phyloP scores from a whole-genome alignment of 1,284 basidiomycete genomes.

The Naganishia sp. region DNA sequence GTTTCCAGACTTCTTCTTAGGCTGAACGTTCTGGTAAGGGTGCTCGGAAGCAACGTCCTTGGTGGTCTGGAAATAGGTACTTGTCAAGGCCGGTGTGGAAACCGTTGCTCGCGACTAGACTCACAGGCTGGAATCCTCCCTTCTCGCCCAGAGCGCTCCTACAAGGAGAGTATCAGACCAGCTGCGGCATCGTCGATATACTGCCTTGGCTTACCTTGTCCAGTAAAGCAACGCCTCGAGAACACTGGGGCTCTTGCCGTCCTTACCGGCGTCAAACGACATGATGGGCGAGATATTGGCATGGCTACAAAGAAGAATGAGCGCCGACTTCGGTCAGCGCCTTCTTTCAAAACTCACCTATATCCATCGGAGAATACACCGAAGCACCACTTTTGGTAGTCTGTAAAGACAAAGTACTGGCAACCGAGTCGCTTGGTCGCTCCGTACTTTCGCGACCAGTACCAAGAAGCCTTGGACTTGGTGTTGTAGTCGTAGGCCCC shows the following conservation, averaged over 20 bases:
- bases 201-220: slow-evolving; percentile 48
- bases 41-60: slow-evolving; percentile 44
- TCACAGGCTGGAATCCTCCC: slow-evolving; percentile 39
- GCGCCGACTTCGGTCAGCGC: too few species aligned
- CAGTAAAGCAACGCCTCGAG: slow-evolving; percentile 52
- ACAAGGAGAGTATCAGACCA: neutral
- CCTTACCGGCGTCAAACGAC: slow-evolving; percentile 36
- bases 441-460: slow-evolving; percentile 53
- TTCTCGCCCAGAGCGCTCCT: slow-evolving; percentile 43
- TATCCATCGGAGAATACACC: slow-evolving; percentile 50
- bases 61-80: slow-evolving; percentile 8
- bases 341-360: too few species aligned
- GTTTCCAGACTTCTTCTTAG: slow-evolving; percentile 23
- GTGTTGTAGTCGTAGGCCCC: slow-evolving; percentile 54
- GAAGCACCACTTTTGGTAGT: slow-evolving; percentile 55
- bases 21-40: slow-evolving; percentile 49
- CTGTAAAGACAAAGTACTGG: slow-evolving; percentile 53
- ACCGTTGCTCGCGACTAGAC: slow-evolving; percentile 5
- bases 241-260: slow-evolving; percentile 43
- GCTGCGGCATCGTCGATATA: too few species aligned
- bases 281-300: slow-evolving; percentile 48
- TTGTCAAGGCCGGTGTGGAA: too few species aligned
- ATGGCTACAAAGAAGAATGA: too few species aligned
- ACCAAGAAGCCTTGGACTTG: slow-evolving; percentile 55
- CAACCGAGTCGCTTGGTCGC: slow-evolving; percentile 50